These are phyloP conservation scores for Pseudocercospora fuligena DNA, from an alignment of 2,329 filamentous ascomycete species.

Conservation along the genomic window DNA sequence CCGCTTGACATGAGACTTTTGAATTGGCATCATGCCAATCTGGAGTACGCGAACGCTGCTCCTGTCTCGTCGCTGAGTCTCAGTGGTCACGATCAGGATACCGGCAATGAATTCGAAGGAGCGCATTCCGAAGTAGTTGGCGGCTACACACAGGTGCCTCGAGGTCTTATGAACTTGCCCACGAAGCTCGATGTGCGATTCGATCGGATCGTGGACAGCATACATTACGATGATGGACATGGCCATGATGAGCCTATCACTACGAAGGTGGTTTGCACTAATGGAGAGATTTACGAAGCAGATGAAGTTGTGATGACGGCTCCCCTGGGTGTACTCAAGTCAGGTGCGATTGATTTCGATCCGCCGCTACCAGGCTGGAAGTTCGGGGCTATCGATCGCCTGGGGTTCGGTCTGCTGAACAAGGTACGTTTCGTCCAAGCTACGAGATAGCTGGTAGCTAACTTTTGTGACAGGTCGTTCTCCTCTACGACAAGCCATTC, in stretches of 20 bases:
- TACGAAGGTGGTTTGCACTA: conserved; percentile 72
- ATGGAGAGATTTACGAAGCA: conserved; percentile 78
- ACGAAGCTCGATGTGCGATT: conserved; percentile 77
- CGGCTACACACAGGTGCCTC: conserved; percentile 91
- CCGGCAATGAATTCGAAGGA: conserved; percentile 96
- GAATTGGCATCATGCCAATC: conserved; percentile 98
- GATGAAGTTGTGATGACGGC: conserved; percentile 90
- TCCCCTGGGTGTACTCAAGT: conserved; percentile 88
- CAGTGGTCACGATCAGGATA: conserved; percentile 93
- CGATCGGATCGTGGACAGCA: conserved; percentile 71
- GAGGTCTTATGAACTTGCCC: conserved; percentile 79
- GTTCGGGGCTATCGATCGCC: conserved; percentile 73
- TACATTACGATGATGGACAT: conserved; percentile 61
- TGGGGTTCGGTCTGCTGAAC: conserved; percentile 93
- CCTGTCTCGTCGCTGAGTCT: conserved; percentile 87
- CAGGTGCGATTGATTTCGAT: conserved; percentile 80
- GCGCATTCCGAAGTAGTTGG: conserved; percentile 91
- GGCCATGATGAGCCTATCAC: conserved; percentile 46
- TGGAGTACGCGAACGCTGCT: conserved; percentile 95
- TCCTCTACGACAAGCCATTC: conserved; percentile 87
- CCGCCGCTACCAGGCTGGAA: conserved; percentile 91
- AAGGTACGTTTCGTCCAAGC: conserved; percentile 61
- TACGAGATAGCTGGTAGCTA: conserved; percentile 17
- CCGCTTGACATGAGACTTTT: conserved; percentile 86
- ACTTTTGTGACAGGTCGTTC: conserved; percentile 60